Evolutionary conservation across 2,329 filamentous ascomycete species (phyloP), one percentile per base, ranked within the genome.

Genomic region (Lasiodiplodia hormozganensis): DNA sequence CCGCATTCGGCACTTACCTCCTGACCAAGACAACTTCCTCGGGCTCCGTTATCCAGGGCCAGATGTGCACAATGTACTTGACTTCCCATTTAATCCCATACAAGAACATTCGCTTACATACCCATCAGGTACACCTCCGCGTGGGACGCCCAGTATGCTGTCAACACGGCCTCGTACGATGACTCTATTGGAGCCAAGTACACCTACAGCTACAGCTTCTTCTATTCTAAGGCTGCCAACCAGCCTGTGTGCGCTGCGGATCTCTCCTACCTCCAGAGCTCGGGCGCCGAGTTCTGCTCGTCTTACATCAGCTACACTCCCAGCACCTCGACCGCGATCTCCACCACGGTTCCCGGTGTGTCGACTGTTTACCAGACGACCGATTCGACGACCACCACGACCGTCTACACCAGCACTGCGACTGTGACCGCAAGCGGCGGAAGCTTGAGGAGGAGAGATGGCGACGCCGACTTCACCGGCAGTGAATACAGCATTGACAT

Each of bases 1-100:
- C 73, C 25, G 78, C 76, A 69, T 75, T 74, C 70, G 76, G 77
- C 65, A 77, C 77, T 2, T 78, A 78, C 69, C 58, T 77, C 7
- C 52, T 56, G 16, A 56, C 52, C 2, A 28, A 56, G 25, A 56
- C 25, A 2, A 56, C 52, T 8, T 31, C 25, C 3, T 31, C 52
- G 14, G 52, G 52, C 16, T 21, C 52, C 28, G 31, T 31, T 14
- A 18, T 56, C 14, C 28, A n/a, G 25, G 52, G 52, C 5, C 52
- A 56, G 18, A 18, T 56, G 2, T 56, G 52, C 16, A 36, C 52
- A 2, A 56, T 56, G 52, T 56, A n/a, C n/a, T n/a, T n/a, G n/a
- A n/a, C n/a, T n/a, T n/a, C n/a, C n/a, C n/a, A n/a, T n/a, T n/a
- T n/a, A n/a, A n/a, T n/a, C n/a, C n/a, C n/a, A n/a, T n/a, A 25